These are phyloP conservation scores for Starmera stellimalicola DNA, from an alignment of 1,139 yeast genomes.

Conservation along the genomic window DNA sequence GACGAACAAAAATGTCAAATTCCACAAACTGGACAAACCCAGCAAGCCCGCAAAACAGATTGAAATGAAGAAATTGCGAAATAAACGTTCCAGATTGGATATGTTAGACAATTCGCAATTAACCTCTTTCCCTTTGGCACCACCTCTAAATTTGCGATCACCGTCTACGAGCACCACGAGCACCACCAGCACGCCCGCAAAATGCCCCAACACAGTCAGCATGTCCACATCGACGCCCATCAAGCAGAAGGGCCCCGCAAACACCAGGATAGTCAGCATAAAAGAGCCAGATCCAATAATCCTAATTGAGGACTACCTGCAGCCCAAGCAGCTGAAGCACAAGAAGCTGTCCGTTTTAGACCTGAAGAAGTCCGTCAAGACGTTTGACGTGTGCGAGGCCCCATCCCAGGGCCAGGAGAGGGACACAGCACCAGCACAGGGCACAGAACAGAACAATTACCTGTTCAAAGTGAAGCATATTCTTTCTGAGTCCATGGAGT, in stretches of 20 bases:
- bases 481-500: constrained; percentile 1
- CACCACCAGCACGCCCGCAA: background rate
- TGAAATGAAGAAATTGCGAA: constrained; percentile 9
- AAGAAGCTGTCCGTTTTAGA: constrained; percentile 21
- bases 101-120: constrained; percentile 50
- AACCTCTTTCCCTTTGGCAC: constrained; percentile 61
- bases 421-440: background rate
- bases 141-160: constrained; percentile 26
- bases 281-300: constrained; percentile 37
- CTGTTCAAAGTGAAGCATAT: constrained; percentile 4
- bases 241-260: too few species aligned
- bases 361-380: constrained; percentile 16
- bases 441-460: constrained; percentile 1
- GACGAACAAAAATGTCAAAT: background rate
- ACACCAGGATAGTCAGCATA: background rate
- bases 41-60: background rate
- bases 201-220: too few species aligned
- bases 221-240: too few species aligned
- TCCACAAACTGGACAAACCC: background rate
- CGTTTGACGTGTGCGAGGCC: too few species aligned
- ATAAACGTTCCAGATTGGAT: constrained; percentile 43
- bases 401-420: too few species aligned
- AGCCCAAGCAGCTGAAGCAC: constrained; percentile 7
- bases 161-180: background rate
- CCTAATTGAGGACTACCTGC: constrained; percentile 41